Conservation (phyloP, 352 stramenopile genomes). For the Phytophthora europaea region DNA sequence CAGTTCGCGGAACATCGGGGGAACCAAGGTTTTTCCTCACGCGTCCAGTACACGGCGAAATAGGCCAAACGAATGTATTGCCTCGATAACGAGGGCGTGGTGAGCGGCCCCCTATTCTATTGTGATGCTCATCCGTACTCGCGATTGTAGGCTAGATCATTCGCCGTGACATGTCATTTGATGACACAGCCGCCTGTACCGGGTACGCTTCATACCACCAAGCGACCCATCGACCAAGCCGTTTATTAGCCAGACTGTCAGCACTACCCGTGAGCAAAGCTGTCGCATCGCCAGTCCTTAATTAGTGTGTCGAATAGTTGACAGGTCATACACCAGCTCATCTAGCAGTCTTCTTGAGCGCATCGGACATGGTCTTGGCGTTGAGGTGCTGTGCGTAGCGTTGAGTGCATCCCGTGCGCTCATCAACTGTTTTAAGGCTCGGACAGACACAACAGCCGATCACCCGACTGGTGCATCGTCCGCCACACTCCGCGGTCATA, state of each 20-base stretch:
- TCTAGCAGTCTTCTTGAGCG: background rate
- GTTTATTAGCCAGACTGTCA: background rate
- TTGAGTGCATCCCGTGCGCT: background rate
- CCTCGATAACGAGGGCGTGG: background rate
- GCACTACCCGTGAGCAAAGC: background rate
- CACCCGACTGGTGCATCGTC: slow-evolving; percentile 1
- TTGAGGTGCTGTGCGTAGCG: background rate
- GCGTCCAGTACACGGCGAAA: background rate
- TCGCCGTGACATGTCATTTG: background rate
- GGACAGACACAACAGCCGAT: background rate
- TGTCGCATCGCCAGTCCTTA: background rate
- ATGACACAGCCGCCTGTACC: background rate
- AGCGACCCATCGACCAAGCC: background rate
- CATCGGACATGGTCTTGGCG: background rate
- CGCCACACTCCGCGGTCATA: background rate
- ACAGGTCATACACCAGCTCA: background rate
- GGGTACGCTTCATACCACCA: slow-evolving; percentile 6
- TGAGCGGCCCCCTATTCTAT: background rate
- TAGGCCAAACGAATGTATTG: background rate
- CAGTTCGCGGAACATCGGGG: slow-evolving; percentile 1
- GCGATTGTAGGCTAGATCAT: background rate
- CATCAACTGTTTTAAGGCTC: background rate
- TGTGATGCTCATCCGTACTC: background rate
- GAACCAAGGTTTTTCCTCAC: slow-evolving; percentile 14
- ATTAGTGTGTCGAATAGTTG: slow-evolving; percentile 7